Base-by-base conservation (phyloP, 129 eudicot species). In the Silybum marianum region DNA sequence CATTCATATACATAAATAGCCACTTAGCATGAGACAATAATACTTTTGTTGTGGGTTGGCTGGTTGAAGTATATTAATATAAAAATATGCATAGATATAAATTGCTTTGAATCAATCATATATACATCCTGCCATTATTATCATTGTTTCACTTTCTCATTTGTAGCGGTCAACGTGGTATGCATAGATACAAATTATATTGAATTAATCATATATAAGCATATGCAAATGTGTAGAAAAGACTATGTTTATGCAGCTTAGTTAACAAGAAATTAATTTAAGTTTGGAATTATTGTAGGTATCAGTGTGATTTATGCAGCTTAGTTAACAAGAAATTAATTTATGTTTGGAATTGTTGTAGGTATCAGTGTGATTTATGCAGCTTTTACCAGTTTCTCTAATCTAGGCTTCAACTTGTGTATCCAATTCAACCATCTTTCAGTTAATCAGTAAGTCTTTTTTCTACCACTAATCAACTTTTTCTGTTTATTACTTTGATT, bases 111-210 rank as follows among this genome's bases (percentile, higher is more conserved):
- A 46, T 5, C 25, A 39, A 74, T 74, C 67, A 46, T 51, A 24
- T 16, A 48, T 46, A 28, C 2, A 19, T 34, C 7, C 24, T 21
- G 69, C 69, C 22, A n/a, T 22, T 63, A 30, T 19, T 63, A 63
- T 22, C 69, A 63, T 22, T 7, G 21, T 36, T 77, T 63, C 32
- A 63, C 38, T 77, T 77, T 51, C 34, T 60, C 24, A 21, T 63
- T 44, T 62, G 16, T 65, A 22, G 21, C 39, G 58, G 73, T 77
- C 62, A 66, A 38, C 73, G 65, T 63, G 73, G 60, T 77, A 21
- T 63, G 28, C 23, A 18, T 54, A 54, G 9, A 54, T 54, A n/a
- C 65, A 54, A 54, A 54, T 23, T 54, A 54, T 54, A 18, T 54
- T 54, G 65, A 54, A 54, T 18, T 54, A 2, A 54, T 54, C 65